Base-by-base conservation (phyloP, 768 basidiomycete genomes). In the Multifurca ochricompacta region DNA sequence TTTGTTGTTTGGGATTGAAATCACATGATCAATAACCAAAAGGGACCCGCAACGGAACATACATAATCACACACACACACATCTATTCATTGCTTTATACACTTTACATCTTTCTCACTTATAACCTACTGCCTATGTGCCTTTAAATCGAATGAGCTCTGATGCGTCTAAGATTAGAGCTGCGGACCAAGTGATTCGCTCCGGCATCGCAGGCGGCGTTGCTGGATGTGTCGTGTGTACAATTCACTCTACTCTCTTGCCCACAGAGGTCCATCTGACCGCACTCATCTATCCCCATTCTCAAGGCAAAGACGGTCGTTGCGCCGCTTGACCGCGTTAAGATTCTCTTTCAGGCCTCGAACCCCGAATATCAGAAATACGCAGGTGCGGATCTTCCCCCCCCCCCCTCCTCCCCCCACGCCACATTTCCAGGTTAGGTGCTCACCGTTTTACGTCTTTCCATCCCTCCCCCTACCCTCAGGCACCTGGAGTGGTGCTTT, bases 261-360 rank as follows among this genome's bases (percentile, higher is more conserved):
- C 3, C 39, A 19, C 57, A 44, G 35, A 34, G 7, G 34, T 47
- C 44, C 59, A 63, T 35, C 56, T 61, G 41, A 59, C 47, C 53
- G 30, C 43, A 35, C 11, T 23, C 36, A 37, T 37, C 11, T 34
- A 16, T 36, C 32, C 13, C 30, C 40, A 1, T 7, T 43, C 41
- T 16, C 60, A 95, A n/a, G 94, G 92, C 93, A 45, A 95, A 95
- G 71, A 91, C 92, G 11, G 85, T 85, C 30, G 90, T 96, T 40
- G 96, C 96, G 18, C 96, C 96, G 3, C 78, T 99, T 45, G 96
- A 99, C 68, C 78, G 96, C 66, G 94, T 99, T 62, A 99, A 99
- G 73, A 99, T 99, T 63, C 83, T 99, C 45, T 96, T 98, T 66
- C 95, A 99, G 68, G 91, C 96, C 0, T 91, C 91, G 6, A 96